Base-by-base conservation (phyloP, 2,329 filamentous ascomycete species). In the Waltergamsia citrina region DNA sequence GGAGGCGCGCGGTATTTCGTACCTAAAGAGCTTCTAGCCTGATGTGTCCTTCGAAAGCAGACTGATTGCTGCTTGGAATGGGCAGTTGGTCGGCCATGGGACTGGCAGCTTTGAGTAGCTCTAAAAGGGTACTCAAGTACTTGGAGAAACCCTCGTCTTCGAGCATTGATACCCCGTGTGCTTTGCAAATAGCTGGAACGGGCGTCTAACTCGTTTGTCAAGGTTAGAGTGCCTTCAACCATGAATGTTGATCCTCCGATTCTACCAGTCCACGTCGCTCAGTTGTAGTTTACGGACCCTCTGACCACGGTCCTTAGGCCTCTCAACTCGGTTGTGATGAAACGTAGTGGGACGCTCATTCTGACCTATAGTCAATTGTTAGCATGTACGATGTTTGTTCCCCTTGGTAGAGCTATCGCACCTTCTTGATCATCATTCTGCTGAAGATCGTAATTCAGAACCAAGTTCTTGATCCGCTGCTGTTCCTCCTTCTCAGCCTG, bases 381-480 rank as follows among this genome's bases (percentile, higher is more conserved):
- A 37, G 17, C 19, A 28, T 24, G 27, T 8, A n/a, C 7, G 11
- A 35, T 44, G 28, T 3, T 26, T 12, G 9, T 24, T n/a, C 16
- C 40, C 61, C 62, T 53, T 67, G 57, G 51, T 48, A 45, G 46
- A 55, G 48, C 45, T 47, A 59, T 53, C 65, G 76, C 72, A 93
- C 86, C 81, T 65, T 92, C 84, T 50, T 69, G 62, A 43, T 87
- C 80, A 52, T 93, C 85, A 46, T 67, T 80, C 50, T 93, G 87
- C 33, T 85, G 79, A 52, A 94, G 76, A 60, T 98, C 92, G 53
- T 95, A 94, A 59, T 95, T 96, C 46, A 98, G 68, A 35, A 98
- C 92, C 29, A 98, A 70, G 50, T 86, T 94, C 66, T 98, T 98
- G 74, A 98, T 98, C 41, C 92, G 84, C 57, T 95, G 87, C 57